Base-by-base conservation (phyloP, 2,329 filamentous ascomycete species). In the Fusarium sp. region DNA sequence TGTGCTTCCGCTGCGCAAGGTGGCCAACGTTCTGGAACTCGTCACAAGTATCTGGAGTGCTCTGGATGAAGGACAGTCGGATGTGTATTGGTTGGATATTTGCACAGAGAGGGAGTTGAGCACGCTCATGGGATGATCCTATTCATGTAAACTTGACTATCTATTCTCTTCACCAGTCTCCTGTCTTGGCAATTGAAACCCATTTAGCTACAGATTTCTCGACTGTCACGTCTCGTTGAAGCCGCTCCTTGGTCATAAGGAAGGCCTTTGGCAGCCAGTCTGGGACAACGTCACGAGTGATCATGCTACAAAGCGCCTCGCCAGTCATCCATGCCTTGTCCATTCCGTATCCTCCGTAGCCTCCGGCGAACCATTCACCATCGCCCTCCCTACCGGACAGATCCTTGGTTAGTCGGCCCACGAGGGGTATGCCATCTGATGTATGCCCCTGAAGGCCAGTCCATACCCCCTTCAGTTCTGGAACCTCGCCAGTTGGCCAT, bases 261-360 rank as follows among this genome's bases (percentile, higher is more conserved):
- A 70, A 76, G 3, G 45, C 43, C 2, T 57, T 43, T 0, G 75
- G 75, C 54, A 76, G 73, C 75, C 74, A 81, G 6, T 45, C 71
- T 2, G 60, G 69, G 6, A 76, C 79, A 0, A 77, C 76, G 14
- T 78, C 70, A 0, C 73, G 76, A 1, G 79, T 57, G 7, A 80
- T 66, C 75, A 79, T 79, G 7, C 73, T 75, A 0, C 70, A 78
- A 40, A 81, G 60, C 1, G 86, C 86, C 25, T 81, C 81, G 0
- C 86, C 87, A 27, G 82, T 85, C 4, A 86, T 81, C 86, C 86
- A 88, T 4, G 85, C 85, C 77, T 84, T 85, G 4, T 84, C 83
- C 86, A 88, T 88, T 4, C 87, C 87, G 22, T 87, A 86, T 7
- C 86, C 86, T 47, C 80, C 82, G 70, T 85, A 88, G 0, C 85